Evolutionary conservation across 2,329 filamentous ascomycete genomes (phyloP).

Genomic region (Cercospora berteroae): DNA sequence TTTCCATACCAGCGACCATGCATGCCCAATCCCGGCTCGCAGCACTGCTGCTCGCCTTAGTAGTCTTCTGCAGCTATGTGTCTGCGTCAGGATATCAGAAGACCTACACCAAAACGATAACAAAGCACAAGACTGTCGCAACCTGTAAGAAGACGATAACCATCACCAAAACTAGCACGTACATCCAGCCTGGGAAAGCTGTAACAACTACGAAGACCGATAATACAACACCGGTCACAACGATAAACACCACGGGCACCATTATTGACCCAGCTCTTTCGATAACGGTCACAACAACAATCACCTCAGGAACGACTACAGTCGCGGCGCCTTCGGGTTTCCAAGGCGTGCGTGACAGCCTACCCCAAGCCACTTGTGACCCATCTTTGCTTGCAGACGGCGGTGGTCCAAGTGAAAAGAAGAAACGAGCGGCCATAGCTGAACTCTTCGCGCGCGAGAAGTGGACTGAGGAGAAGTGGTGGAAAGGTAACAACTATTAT

Average conservation of each 20-base stretch:
- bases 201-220: neutral
- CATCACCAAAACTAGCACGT: neutral
- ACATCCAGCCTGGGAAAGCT: neutral
- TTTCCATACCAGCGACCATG: neutral
- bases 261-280: neutral
- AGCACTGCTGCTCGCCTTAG: neutral
- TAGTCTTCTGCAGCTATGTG: neutral
- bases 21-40: neutral
- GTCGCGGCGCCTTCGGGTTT: neutral
- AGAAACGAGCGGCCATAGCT: neutral
- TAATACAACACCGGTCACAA: neutral
- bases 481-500: neutral
- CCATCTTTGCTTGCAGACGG: neutral
- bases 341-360: neutral
- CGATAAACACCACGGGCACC: neutral
- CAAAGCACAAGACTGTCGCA: neutral
- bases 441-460: neutral
- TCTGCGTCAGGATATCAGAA: neutral
- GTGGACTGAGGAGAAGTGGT: neutral
- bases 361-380: neutral
- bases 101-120: neutral
- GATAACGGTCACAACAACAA: neutral
- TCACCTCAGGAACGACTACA: neutral
- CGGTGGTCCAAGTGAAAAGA: neutral
- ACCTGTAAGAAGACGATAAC: neutral